Evolutionary conservation across 179 eudicot genomes (phyloP), one percentile per base, ranked within the genome.

Genomic region (Silene vulgaris): DNA sequence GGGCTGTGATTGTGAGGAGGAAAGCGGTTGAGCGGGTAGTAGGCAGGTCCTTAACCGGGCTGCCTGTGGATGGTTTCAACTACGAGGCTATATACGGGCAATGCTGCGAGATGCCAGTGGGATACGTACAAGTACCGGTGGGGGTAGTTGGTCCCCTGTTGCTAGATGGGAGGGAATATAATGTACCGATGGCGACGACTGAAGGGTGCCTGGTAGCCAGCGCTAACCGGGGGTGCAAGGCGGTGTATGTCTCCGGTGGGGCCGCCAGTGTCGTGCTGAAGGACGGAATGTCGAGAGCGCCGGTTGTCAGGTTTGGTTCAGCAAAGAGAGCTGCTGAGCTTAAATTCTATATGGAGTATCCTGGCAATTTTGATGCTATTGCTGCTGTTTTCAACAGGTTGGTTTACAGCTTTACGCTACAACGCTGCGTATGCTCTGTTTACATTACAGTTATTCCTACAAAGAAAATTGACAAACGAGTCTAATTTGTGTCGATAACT

Each of bases 141-240:
- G 85, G 83, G 19, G 75, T 83, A 8, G 80, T 71, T 0, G 85
- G 83, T 0, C 85, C 85, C 1, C 40, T 83, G 65, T 14, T 80
- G 28, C 40, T 83, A 2, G 76, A 83, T 14, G 85, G 80, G 8
- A 8, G 6, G 7, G 81, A 83, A 43, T 65, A 67, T 29, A 63
- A 8, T 1, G 81, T 83, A 9, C 83, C 85, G 4, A 69, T 83
- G 81, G 83, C 85, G 5, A 83, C 85, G 0, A 83, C 85, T 0
- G 85, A 83, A 45, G 85, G 85, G 19, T 80, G 82, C 28, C 56
- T 83, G 17, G 83, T 83, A 60, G 85, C 83, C 1, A 80, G 83
- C 64, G 76, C 85, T 11, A 83, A 83, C 32, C 6, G 83, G 57
- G 83, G 85, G n/a, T 80, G 83, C 19, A 83, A 83, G 74, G 83